phyloP scores from a whole-genome alignment of 768 basidiomycete species.

The Lactarius quietus region DNA sequence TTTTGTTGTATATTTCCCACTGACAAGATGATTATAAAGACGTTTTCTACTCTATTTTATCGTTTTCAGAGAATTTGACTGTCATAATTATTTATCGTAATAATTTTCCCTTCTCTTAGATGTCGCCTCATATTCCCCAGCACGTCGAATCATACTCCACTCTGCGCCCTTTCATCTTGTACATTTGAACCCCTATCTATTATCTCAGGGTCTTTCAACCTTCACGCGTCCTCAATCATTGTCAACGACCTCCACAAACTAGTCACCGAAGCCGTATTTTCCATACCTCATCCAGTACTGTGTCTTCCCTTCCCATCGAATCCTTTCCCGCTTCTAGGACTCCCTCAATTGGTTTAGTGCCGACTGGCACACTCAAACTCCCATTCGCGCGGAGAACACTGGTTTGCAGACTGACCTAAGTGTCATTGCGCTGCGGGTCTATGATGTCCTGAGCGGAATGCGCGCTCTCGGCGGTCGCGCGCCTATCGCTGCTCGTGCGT shows the following conservation, averaged over 20 bases:
- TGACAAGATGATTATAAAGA: constrained; percentile 43
- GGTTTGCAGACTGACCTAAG: constrained; percentile 47
- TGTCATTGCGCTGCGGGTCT: constrained; percentile 52
- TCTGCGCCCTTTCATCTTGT: constrained; percentile 59
- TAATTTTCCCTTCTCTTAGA: constrained; percentile 28
- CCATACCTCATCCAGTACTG: constrained; percentile 48
- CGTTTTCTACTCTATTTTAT: constrained; percentile 40
- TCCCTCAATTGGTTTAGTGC: constrained; percentile 26
- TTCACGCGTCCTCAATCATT: constrained; percentile 36
- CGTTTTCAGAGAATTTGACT: constrained; percentile 44
- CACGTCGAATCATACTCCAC: constrained; percentile 48
- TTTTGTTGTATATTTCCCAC: constrained; percentile 44
- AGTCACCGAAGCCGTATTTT: background rate
- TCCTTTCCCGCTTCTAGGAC: constrained; percentile 54
- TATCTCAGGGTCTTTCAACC: constrained; percentile 46
- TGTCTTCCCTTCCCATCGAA: constrained; percentile 57
- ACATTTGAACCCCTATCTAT: constrained; percentile 47
- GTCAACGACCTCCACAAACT: constrained; percentile 33
- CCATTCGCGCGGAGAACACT: constrained; percentile 19
- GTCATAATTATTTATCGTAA: constrained; percentile 60
- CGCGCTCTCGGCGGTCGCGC: constrained; percentile 61
- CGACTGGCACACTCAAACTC: constrained; percentile 23
- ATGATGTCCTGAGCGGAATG: constrained; percentile 60
- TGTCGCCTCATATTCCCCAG: constrained; percentile 29
- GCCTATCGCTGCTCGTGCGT: constrained; percentile 41